Evolutionary conservation across 257 asterid genomes (phyloP), one percentile per base, ranked within the genome.

Genomic region (Leptodermis oblonga): DNA sequence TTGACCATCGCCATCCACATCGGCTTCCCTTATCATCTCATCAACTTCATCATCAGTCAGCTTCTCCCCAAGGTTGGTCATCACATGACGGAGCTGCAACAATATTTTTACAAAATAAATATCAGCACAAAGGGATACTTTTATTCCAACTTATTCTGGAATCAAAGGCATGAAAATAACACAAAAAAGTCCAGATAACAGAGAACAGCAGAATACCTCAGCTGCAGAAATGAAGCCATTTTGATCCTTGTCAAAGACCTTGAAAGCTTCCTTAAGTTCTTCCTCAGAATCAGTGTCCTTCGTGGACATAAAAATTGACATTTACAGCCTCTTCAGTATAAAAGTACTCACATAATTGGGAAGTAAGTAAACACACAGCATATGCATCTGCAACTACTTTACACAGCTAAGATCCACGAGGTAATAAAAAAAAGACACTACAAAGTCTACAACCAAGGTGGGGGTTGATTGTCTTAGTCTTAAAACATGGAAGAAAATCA

Each of bases 221-320:
- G 87, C 86, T 25, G 86, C 86, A 39, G 88, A 83, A 59, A 85
- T 79, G 77, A 81, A 85, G 65, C 90, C 90, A 80, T 83, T 83
- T 48, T 80, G 86, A 73, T 83, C 90, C 79, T 85, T 85, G 15
- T 83, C 90, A 3, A 85, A 85, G 51, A 85, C 85, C 74, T 83
- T 83, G 80, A 85, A 85, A 33, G 90, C 87, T 74, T 80, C 84
- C 60, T 70, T 84, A 25, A 82, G 89, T 73, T 79, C 86, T 73
- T 85, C 87, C 78, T 85, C 87, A 22, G 90, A 82, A 68, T 85
- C 91, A 12, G 85, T 77, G 70, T 83, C 91, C 89, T 86, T 76
- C 76, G 76, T 65, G 70, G 71, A 73, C 63, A 54, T 1, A 55
- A 43, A 18, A 74, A 52, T n/a, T 70, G 7, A 70, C 26, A 45